Evolutionary conservation across 106 monocot genomes (phyloP), one percentile per base, ranked within the genome.

Genomic region (Platanthera zijinensis): DNA sequence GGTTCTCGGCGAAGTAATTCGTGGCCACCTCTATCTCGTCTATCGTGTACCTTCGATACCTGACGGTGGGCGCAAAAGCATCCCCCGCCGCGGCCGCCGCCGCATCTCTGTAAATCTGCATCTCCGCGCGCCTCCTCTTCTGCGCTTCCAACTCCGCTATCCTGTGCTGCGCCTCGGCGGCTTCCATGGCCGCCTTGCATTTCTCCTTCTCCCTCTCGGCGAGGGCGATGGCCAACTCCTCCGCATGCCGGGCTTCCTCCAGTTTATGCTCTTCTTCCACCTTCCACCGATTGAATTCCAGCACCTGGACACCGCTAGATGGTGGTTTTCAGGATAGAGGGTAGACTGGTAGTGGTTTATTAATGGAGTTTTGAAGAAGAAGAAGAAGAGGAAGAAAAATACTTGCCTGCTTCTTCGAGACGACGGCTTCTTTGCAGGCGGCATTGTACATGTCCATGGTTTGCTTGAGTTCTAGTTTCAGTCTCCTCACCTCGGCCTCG

Each of bases 401-500:
- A 5, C 14, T 53, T 77, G 81, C 84, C 80, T 81, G 81, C 59
- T 87, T 80, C 53, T 87, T 83, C 13, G 79, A 83, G 19, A 81
- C 66, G n/a, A 87, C 69, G 71, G 87, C 81, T 73, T 87, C 86
- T 76, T 69, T 87, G 84, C 87, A 87, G 15, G 87, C 87, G 12
- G 78, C 71, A 57, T 78, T 84, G 62, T 87, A 87, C 83, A 84
- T 84, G 75, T 87, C 78, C 87, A 84, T 87, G 9, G 87, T 87
- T 32, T 87, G 87, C 78, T 78, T 84, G 7, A 87, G 81, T 45
- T 87, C 81, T 46, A 84, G 57, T 49, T 62, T 83, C 52, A 87
- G 78, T 51, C 81, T 84, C 63, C 28, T 83, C 81, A 87, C 81
- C 81, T 83, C 87, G 25, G 83, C 50, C 66, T 87, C 87, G 9